Base-by-base conservation (phyloP, 352 stramenopile species). In the Phytophthora europaea region DNA sequence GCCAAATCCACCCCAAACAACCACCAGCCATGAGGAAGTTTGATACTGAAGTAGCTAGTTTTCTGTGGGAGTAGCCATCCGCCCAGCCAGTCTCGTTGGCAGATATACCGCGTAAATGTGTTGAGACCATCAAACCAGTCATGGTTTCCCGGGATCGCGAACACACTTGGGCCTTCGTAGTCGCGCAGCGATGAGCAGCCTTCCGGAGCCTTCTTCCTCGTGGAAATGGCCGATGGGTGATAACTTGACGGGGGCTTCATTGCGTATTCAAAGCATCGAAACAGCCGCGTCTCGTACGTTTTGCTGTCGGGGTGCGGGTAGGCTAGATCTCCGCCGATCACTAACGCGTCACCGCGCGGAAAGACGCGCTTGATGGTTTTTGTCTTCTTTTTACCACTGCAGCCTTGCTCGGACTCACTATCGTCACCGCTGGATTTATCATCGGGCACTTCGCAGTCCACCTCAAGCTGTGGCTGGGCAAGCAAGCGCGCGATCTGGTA, bases 71-170 rank as follows among this genome's bases (percentile, higher is more conserved):
- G 79, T 1, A 97, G 73, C 95, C 95, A 98, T 6, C 94, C 95
- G 20, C 43, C 43, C 43, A 50, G 43, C 43, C 43, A 50, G 18
- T 50, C 43, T 20, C 18, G 43, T 22, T 50, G 43, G 18, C 43
- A 50, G 18, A 50, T 53, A 67, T 94, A 98, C 23, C 94, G 86
- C 28, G 85, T 98, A 57, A 96, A 98, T 10, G 94, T 98, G 64
- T 95, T 94, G 22, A 98, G 80, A 16, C 95, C 95, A 70, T 98
- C 95, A 72, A 98, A 97, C 94, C 95, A 98, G 67, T 98, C 95
- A 72, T 98, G 95, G 70, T 98, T 98, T 0, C 95, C 93, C 3
- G 90, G 90, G 60, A 97, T 92, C 18, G 88, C 88, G 65, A 97
- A 95, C 20, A 80, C 88, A 2, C 78, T 94, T 12, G 85, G 88